These are phyloP conservation scores for Cunninghamia lanceolata DNA, from an alignment of 75 land plant species.

Conservation along the genomic window DNA sequence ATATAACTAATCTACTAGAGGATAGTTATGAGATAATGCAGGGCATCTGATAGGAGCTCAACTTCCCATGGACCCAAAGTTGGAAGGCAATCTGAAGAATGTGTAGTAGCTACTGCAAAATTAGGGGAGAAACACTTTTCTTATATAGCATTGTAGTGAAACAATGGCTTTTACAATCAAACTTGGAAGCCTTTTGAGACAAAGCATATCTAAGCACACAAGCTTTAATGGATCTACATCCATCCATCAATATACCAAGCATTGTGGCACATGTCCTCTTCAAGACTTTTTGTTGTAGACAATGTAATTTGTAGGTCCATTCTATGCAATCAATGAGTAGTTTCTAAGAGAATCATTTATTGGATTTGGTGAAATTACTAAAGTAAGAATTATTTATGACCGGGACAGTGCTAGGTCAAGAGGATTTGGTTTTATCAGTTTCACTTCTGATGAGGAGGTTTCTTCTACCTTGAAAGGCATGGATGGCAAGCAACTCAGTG, in stretches of 20 bases:
- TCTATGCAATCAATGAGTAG: constrained; percentile 7
- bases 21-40: neutral
- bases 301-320: neutral
- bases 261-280: constrained; percentile 2
- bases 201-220: neutral
- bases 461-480: constrained; percentile 35
- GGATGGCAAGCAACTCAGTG: constrained; percentile 28
- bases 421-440: constrained; percentile 63
- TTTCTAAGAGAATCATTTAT: constrained; percentile 8
- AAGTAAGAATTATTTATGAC: constrained; percentile 49
- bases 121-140: neutral
- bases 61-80: too few relatives aligned
- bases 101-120: too few relatives aligned
- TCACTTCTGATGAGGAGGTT: constrained; percentile 29
- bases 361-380: constrained; percentile 12
- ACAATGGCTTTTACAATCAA: constrained; percentile 7
- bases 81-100: too few relatives aligned
- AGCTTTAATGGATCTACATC: constrained; percentile 2
- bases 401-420: constrained; percentile 56
- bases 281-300: constrained; percentile 18
- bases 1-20: neutral
- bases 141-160: neutral
- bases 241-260: constrained; percentile 9
- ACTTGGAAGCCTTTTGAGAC: neutral
- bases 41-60: too few relatives aligned